These are phyloP conservation scores for Leishmania turanica DNA, from an alignment of 208 protist genomes.

Conservation along the genomic window DNA sequence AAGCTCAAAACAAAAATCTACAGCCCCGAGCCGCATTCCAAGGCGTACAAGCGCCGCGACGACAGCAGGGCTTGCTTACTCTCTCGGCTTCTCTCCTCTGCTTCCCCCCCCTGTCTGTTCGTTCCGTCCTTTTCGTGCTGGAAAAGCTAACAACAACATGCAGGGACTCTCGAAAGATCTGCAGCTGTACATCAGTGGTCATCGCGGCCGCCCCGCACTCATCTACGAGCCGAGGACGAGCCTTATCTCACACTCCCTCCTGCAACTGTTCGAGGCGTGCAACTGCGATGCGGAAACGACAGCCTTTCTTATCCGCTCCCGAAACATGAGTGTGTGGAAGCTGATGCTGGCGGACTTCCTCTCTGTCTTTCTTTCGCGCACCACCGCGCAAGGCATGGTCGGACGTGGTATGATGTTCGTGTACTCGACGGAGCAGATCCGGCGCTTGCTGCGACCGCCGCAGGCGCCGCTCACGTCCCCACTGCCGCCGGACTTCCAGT, in stretches of 20 bases:
- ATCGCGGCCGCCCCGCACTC: constrained; percentile 47
- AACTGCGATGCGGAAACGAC: constrained; percentile 61
- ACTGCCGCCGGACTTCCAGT: constrained; percentile 20
- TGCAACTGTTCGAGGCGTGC: constrained; percentile 40
- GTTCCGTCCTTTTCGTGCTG: neutral
- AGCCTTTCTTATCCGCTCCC: constrained; percentile 43
- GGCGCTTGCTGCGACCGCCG: constrained; percentile 44
- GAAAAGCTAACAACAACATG: constrained; percentile 6
- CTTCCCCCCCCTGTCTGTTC: neutral
- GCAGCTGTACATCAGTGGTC: constrained; percentile 33
- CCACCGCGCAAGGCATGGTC: constrained; percentile 73
- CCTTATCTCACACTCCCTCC: constrained; percentile 36
- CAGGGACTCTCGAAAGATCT: constrained; percentile 38
- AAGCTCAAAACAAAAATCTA: neutral
- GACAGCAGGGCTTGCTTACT: neutral
- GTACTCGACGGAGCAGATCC: constrained; percentile 67
- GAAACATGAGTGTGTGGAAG: constrained; percentile 43
- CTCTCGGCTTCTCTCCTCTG: neutral
- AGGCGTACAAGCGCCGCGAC: neutral
- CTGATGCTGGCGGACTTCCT: constrained; percentile 49
- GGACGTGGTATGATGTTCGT: constrained; percentile 83
- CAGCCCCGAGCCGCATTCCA: neutral
- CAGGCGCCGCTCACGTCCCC: constrained; percentile 1
- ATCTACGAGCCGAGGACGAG: constrained; percentile 48
- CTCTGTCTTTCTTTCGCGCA: constrained; percentile 63